Conservation (phyloP, 139 green algal species). For the Raphidocelis subcapitata region DNA sequence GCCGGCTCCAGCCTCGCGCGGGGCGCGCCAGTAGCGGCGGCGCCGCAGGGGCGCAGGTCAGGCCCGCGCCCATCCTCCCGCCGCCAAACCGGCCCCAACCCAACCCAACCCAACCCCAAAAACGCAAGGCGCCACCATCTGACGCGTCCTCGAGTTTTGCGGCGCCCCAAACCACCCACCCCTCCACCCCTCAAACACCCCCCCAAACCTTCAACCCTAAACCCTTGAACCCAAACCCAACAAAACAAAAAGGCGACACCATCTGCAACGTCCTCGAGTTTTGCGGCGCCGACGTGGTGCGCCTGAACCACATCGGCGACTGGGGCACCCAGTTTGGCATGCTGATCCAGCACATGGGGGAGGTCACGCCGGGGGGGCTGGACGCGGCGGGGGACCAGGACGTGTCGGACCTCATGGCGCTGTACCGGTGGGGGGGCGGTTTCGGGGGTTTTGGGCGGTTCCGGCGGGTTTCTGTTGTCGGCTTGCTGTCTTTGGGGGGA, state of each 20-base stretch:
- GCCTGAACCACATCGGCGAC: slow-evolving; percentile 97
- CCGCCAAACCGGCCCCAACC: too few species aligned
- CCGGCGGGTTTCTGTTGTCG: too few species aligned
- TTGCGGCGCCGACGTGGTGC: slow-evolving; percentile 83
- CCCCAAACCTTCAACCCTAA: too few species aligned
- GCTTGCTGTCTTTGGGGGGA: too few species aligned
- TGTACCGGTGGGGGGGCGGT: slow-evolving; percentile 51
- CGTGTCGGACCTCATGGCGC: slow-evolving; percentile 72
- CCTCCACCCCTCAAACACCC: too few species aligned
- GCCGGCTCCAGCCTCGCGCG: too few species aligned
- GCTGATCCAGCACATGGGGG: slow-evolving; percentile 91
- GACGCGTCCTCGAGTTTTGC: neutral
- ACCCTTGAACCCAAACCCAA: neutral
- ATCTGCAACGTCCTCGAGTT: slow-evolving; percentile 81
- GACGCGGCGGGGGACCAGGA: slow-evolving; percentile 65
- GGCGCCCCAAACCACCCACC: neutral
- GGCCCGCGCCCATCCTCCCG: too few species aligned
- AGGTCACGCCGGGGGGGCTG: slow-evolving; percentile 61
- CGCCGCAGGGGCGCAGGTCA: too few species aligned
- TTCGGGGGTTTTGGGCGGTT: too few species aligned
- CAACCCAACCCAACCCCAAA: too few species aligned
- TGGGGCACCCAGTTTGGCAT: slow-evolving; percentile 99
- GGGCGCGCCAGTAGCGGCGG: too few species aligned
- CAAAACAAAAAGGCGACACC: slow-evolving; percentile 43
- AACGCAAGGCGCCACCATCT: too few species aligned